A percentile compares a stretch with the other conserved stretches of the same genome.
Conservation (phyloP, 2,329 filamentous ascomycete species). For the Apiospora aurea region DNA sequence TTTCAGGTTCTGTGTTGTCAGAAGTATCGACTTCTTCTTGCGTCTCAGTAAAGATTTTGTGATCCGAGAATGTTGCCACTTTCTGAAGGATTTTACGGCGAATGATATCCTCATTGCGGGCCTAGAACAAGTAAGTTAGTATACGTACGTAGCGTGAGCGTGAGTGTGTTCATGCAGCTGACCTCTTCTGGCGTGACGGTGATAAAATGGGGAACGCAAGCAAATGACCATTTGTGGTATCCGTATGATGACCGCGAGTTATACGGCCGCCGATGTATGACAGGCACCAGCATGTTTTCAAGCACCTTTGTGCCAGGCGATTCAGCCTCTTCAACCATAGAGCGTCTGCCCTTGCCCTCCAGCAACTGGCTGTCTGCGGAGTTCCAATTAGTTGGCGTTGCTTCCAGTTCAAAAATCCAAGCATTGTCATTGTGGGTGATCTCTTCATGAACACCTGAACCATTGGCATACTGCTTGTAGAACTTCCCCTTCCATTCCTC, state of each 20-base stretch:
- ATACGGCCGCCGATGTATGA: constrained; percentile 66
- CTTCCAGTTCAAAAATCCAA: constrained; percentile 79
- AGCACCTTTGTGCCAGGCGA: constrained; percentile 59
- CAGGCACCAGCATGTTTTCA: constrained; percentile 73
- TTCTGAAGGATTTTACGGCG: constrained; percentile 81
- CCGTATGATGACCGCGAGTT: constrained; percentile 39
- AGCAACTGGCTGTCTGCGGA: constrained; percentile 55
- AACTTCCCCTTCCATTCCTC: constrained; percentile 87
- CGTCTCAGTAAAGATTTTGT: constrained; percentile 64
- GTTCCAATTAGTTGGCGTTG: constrained; percentile 79
- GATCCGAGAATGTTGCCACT: constrained; percentile 78
- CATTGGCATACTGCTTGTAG: constrained; percentile 85
- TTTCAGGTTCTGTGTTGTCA: constrained; percentile 70
- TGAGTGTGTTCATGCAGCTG: constrained; percentile 32
- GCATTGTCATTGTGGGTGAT: constrained; percentile 72
- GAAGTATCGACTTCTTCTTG: constrained; percentile 44
- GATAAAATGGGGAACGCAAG: constrained; percentile 69
- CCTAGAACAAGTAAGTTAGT: constrained; percentile 49
- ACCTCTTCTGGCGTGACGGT: constrained; percentile 78
- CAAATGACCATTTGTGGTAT: constrained; percentile 43
- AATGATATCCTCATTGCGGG: constrained; percentile 71
- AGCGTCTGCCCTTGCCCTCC: constrained; percentile 48
- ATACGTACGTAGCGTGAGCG: not conserved
- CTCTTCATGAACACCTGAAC: constrained; percentile 70
- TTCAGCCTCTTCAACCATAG: constrained; percentile 57